Evolutionary conservation across 768 basidiomycete genomes (phyloP).

Genomic region (Boletus vermiculosoides): DNA sequence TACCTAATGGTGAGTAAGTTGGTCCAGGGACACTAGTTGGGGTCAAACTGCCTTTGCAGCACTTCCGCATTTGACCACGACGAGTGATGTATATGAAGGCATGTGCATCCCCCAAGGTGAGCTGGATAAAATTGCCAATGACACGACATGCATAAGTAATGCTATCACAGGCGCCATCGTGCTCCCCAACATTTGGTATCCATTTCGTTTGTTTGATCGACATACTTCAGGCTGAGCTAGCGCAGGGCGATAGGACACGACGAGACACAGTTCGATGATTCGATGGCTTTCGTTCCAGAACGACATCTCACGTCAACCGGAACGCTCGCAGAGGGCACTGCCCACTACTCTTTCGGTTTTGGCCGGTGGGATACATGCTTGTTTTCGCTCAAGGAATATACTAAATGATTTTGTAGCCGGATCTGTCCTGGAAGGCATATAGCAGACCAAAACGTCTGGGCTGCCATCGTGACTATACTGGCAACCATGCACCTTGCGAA

Average conservation of each 20-base stretch:
- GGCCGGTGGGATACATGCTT: slow-evolving; percentile 21
- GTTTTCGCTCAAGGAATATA: neutral
- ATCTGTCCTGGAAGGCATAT: slow-evolving; percentile 37
- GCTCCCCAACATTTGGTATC: slow-evolving; percentile 28
- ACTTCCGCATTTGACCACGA: slow-evolving; percentile 23
- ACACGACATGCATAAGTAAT: neutral
- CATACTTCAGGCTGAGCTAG: neutral
- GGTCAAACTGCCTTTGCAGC: slow-evolving; percentile 7
- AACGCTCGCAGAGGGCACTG: slow-evolving; percentile 6
- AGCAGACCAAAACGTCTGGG: slow-evolving; percentile 35
- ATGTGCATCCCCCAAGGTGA: slow-evolving; percentile 33
- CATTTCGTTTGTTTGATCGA: neutral
- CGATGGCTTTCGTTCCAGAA: slow-evolving; percentile 54
- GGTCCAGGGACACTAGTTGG: neutral
- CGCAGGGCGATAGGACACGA: slow-evolving; percentile 50
- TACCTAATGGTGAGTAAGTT: slow-evolving; percentile 26
- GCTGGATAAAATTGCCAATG: neutral
- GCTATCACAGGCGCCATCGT: slow-evolving; percentile 18
- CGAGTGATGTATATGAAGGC: slow-evolving; percentile 28
- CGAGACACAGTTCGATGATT: slow-evolving; percentile 48
- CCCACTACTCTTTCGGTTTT: slow-evolving; percentile 19
- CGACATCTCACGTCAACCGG: slow-evolving; percentile 41
- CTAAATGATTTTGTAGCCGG: slow-evolving; percentile 17
- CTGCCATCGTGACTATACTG: slow-evolving; percentile 31
- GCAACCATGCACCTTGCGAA: slow-evolving; percentile 29